phyloP scores from a whole-genome alignment of 192 early-diverging fungal genomes.

The Coemansia pectinata region DNA sequence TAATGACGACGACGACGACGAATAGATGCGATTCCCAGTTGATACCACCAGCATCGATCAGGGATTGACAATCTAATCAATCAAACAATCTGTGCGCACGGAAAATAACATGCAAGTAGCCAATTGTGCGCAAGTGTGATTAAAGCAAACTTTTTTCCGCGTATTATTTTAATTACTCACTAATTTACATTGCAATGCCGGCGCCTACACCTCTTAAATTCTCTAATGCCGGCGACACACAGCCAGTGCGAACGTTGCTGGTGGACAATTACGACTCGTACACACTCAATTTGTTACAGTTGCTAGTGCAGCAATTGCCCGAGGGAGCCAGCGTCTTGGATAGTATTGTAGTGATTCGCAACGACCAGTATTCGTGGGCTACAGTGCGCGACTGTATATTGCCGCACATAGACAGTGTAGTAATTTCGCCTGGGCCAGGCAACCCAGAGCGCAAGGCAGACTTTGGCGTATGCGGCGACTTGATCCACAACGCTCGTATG shows the following conservation, averaged over 20 bases:
- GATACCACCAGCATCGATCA: not conserved
- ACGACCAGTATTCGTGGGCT: conserved; percentile 90
- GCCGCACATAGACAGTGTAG: conserved; percentile 82
- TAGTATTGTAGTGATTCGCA: conserved; percentile 81
- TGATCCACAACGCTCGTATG: conserved; percentile 22
- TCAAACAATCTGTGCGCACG: not conserved
- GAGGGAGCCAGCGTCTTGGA: not conserved
- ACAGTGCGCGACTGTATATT: conserved; percentile 57
- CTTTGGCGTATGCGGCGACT: conserved; percentile 38
- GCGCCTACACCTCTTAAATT: not conserved
- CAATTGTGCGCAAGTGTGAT: not conserved
- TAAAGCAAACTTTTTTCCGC: not conserved
- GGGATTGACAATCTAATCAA: not conserved
- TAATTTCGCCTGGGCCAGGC: conserved; percentile 96
- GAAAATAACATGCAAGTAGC: not conserved
- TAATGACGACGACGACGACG: not conserved
- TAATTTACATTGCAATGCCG: not conserved
- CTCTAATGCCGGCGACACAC: not conserved
- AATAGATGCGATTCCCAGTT: not conserved
- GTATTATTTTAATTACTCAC: not conserved
- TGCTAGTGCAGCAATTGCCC: conserved; percentile 40
- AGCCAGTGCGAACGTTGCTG: conserved; percentile 61
- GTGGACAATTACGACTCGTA: conserved; percentile 99
- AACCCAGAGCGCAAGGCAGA: conserved; percentile 65
- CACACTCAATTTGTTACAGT: conserved; percentile 91